phyloP scores from a whole-genome alignment of 225 moss, liverwort and hornwort species.

The Pleurozium schreberi region DNA sequence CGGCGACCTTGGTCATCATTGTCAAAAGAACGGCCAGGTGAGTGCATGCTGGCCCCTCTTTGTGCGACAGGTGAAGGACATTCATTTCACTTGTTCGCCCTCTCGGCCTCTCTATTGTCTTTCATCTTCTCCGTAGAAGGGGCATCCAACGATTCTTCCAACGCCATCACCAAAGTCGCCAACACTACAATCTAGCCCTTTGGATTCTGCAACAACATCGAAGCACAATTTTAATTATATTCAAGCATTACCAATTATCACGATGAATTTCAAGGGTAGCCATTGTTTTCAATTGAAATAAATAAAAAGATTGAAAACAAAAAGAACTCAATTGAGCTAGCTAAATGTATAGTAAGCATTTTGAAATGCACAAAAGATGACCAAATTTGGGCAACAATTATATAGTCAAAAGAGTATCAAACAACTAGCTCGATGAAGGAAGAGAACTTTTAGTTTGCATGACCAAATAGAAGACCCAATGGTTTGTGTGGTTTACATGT shows the following conservation, averaged over 20 bases:
- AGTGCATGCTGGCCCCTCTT: too few relatives aligned
- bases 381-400: not conserved
- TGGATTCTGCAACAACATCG: not conserved
- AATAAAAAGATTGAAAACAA: not conserved
- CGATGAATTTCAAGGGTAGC: not conserved
- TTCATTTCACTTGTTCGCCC: too few relatives aligned
- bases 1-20: too few relatives aligned
- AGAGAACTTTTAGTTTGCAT: not conserved
- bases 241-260: not conserved
- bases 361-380: not conserved
- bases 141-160: too few relatives aligned
- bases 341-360: not conserved
- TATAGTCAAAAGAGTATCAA: not conserved
- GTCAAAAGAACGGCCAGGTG: too few relatives aligned
- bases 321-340: not conserved
- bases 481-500: not conserved
- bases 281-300: not conserved
- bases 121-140: too few relatives aligned
- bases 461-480: not conserved
- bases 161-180: too few relatives aligned
- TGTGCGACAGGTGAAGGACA: too few relatives aligned
- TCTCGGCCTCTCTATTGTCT: too few relatives aligned
- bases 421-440: not conserved
- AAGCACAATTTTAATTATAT: not conserved
- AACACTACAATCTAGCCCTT: too few relatives aligned